Evolutionary conservation across 495 filamentous ascomycete species (phyloP).

Genomic region (Xylaria acuta): DNA sequence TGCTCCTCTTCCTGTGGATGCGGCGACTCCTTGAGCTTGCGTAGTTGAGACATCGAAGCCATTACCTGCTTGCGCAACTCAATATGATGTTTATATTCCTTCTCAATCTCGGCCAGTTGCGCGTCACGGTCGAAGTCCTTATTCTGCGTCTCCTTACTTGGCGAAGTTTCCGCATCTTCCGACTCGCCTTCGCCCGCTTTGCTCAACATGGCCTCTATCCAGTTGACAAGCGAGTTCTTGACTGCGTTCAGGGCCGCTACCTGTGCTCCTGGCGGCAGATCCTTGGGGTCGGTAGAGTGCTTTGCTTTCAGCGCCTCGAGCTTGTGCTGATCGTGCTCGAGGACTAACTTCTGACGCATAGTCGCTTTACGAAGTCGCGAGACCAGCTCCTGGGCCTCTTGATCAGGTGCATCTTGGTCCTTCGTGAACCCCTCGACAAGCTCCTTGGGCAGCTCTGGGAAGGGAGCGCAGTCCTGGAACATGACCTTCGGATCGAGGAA

Average conservation of each 20-base stretch:
- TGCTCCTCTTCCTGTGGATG: slow-evolving; percentile 3
- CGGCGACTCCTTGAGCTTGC: slow-evolving; percentile 29
- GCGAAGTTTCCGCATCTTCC: slow-evolving; percentile 43
- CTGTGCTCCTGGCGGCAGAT: slow-evolving; percentile 44
- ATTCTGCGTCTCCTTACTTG: slow-evolving; percentile 47
- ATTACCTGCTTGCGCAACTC: slow-evolving; percentile 53
- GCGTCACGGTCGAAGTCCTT: slow-evolving; percentile 53
- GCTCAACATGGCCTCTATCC: slow-evolving; percentile 72
- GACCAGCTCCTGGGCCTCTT: slow-evolving; percentile 56
- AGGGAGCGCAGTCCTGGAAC: slow-evolving; percentile 47
- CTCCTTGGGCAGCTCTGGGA: slow-evolving; percentile 57
- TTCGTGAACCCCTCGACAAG: slow-evolving; percentile 50
- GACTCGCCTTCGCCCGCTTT: slow-evolving; percentile 55
- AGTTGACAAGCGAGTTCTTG: slow-evolving; percentile 69
- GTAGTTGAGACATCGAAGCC: slow-evolving; percentile 32
- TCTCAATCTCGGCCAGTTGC: slow-evolving; percentile 52
- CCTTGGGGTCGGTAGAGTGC: slow-evolving; percentile 38
- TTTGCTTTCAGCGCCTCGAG: slow-evolving; percentile 62
- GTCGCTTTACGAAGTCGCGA: slow-evolving; percentile 70
- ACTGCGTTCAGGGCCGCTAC: slow-evolving; percentile 59
- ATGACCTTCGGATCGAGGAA: slow-evolving; percentile 55
- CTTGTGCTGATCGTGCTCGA: slow-evolving; percentile 66
- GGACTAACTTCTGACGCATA: slow-evolving; percentile 64
- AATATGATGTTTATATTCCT: slow-evolving; percentile 56
- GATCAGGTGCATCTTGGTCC: slow-evolving; percentile 39